Evolutionary conservation across 345 rosid species (phyloP).

Genomic region (Populus davidiana): DNA sequence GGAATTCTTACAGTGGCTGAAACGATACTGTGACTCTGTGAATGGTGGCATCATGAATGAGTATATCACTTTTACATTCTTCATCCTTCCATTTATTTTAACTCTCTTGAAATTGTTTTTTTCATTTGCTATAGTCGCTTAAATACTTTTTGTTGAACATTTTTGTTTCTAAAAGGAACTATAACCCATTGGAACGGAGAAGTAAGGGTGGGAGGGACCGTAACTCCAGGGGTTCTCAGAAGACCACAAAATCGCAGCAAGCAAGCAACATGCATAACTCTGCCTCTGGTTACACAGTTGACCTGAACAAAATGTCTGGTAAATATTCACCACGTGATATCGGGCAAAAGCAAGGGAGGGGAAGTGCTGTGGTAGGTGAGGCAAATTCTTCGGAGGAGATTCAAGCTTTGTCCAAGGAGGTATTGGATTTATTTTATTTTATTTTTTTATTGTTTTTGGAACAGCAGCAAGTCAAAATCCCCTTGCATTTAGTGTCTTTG

Average conservation of each 20-base stretch:
- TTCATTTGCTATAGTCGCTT: not conserved
- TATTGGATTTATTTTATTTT: constrained; percentile 22
- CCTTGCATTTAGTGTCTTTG: constrained; percentile 5
- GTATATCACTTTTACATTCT: constrained; percentile 34
- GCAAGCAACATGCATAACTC: constrained; percentile 51
- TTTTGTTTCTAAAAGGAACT: constrained; percentile 51
- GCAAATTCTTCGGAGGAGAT: constrained; percentile 48
- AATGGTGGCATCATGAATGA: constrained; percentile 97
- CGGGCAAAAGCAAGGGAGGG: constrained; percentile 61
- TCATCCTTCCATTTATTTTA: not conserved
- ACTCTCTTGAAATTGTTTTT: not conserved
- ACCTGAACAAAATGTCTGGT: constrained; percentile 39
- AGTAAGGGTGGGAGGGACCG: constrained; percentile 71
- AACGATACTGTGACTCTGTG: constrained; percentile 88
- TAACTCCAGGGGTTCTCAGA: constrained; percentile 43
- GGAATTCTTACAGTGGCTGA: constrained; percentile 97
- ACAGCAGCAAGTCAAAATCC: not conserved
- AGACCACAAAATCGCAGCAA: constrained; percentile 74
- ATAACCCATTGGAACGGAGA: constrained; percentile 87
- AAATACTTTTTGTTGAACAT: not conserved
- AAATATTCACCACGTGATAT: constrained; percentile 9
- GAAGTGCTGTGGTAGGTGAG: constrained; percentile 33
- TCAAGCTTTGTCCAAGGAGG: constrained; percentile 80
- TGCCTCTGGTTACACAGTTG: constrained; percentile 32
- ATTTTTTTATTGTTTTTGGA: constrained; percentile 1